A percentile compares a stretch with the other conserved stretches of the same genome.
These are phyloP conservation scores for Pseudevernia furfuracea DNA, from an alignment of 495 filamentous ascomycete genomes.

Conservation along the genomic window DNA sequence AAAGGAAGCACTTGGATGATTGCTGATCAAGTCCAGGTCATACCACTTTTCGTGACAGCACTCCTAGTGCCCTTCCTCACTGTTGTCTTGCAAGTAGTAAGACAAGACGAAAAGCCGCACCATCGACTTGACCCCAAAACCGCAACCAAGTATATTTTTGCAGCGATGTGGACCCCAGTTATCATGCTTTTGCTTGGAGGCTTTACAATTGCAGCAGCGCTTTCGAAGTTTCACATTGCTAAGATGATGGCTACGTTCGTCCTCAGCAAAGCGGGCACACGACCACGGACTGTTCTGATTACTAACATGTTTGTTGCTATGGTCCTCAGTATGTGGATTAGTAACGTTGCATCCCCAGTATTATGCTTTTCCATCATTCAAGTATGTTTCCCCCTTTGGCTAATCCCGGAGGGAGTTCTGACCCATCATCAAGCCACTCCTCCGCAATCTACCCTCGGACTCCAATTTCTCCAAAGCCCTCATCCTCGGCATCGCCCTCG, in stretches of 20 bases:
- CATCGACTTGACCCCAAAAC: slow-evolving; percentile 61
- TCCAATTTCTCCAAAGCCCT: slow-evolving; percentile 91
- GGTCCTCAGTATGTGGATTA: slow-evolving; percentile 98
- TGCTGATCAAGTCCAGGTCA: slow-evolving; percentile 49
- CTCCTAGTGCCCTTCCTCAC: slow-evolving; percentile 89
- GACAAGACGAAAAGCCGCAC: slow-evolving; percentile 63
- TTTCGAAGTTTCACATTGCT: slow-evolving; percentile 96
- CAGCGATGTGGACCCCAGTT: slow-evolving; percentile 97
- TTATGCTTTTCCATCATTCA: slow-evolving; percentile 96
- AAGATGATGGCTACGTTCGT: slow-evolving; percentile 95
- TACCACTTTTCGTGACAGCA: slow-evolving; percentile 94
- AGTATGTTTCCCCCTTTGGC: slow-evolving; percentile 35
- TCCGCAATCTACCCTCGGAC: slow-evolving; percentile 84
- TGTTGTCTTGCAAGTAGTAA: slow-evolving; percentile 76
- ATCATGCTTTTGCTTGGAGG: slow-evolving; percentile 97
- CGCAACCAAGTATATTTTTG: slow-evolving; percentile 74
- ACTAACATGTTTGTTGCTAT: slow-evolving; percentile 98
- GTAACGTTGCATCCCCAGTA: slow-evolving; percentile 96
- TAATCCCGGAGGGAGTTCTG: slow-evolving; percentile 13
- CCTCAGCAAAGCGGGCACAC: slow-evolving; percentile 91
- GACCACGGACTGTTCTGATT: slow-evolving; percentile 75
- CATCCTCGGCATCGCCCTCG: slow-evolving; percentile 91
- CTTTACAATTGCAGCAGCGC: slow-evolving; percentile 88
- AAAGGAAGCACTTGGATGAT: not conserved
- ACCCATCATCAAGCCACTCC: slow-evolving; percentile 60